A percentile compares a stretch with the other conserved stretches of the same genome.
These are phyloP conservation scores for Trichosporon faecale DNA, from an alignment of 1,284 basidiomycete species.

Conservation along the genomic window DNA sequence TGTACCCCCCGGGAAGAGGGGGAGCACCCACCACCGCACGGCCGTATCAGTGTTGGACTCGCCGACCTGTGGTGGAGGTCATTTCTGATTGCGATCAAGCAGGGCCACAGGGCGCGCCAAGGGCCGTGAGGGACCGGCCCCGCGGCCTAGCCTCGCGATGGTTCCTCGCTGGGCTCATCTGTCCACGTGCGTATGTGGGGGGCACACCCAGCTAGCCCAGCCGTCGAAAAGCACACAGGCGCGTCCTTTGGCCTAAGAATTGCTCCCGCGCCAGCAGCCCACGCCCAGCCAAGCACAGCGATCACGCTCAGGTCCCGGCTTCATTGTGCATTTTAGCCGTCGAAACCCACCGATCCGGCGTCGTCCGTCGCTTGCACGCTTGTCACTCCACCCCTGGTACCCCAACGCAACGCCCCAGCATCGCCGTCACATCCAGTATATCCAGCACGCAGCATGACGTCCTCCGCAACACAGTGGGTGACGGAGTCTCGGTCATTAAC, in stretches of 20 bases:
- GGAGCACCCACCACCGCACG: neutral
- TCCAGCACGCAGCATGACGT: neutral
- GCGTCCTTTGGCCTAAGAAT: neutral
- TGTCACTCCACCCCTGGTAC: neutral
- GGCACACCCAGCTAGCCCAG: neutral
- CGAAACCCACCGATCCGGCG: neutral
- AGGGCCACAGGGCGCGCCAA: neutral
- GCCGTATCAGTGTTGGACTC: constrained; percentile 3
- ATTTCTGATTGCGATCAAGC: constrained; percentile 8
- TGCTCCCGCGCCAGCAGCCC: neutral
- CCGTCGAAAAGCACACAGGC: neutral
- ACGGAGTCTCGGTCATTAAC: neutral
- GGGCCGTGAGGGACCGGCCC: neutral
- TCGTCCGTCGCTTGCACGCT: neutral
- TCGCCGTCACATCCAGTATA: neutral
- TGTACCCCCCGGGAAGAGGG: neutral
- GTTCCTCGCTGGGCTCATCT: neutral
- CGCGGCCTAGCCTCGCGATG: neutral
- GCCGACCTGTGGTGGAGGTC: neutral
- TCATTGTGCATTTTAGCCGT: neutral
- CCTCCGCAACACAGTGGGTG: neutral
- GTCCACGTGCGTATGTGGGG: neutral
- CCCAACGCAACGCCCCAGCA: neutral
- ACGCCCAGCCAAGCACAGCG: neutral
- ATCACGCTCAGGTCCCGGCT: neutral